A percentile compares a stretch with the other conserved stretches of the same genome.
phyloP scores from a whole-genome alignment of 768 basidiomycete genomes.

The Leccinum subtestaceum region DNA sequence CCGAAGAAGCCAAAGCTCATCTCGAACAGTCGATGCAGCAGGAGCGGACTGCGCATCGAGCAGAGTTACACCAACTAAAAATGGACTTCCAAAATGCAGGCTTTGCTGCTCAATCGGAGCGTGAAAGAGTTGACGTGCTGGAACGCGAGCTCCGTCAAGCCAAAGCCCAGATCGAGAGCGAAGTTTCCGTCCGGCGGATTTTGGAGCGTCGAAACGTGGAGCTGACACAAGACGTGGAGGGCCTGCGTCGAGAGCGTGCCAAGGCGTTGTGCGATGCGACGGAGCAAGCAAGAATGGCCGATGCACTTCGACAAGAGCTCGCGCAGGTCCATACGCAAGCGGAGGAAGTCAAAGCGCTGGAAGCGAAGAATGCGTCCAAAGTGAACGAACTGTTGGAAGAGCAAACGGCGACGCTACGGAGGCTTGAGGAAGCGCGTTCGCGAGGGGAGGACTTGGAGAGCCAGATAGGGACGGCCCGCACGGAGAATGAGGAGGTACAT shows the following conservation, averaged over 20 bases:
- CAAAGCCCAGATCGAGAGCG: slow-evolving; percentile 61
- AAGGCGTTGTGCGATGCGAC: slow-evolving; percentile 66
- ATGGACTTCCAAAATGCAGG: slow-evolving; percentile 41
- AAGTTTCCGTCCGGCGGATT: slow-evolving; percentile 56
- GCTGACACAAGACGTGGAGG: slow-evolving; percentile 52
- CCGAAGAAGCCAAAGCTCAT: slow-evolving; percentile 53
- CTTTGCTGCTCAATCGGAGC: slow-evolving; percentile 40
- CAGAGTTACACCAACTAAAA: slow-evolving; percentile 56
- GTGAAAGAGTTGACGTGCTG: slow-evolving; percentile 50
- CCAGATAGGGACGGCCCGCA: slow-evolving; percentile 66
- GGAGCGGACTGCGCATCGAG: slow-evolving; percentile 52
- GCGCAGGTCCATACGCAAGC: slow-evolving; percentile 57
- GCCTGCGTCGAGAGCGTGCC: slow-evolving; percentile 51
- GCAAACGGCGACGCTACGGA: slow-evolving; percentile 66
- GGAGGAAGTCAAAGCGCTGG: slow-evolving; percentile 66
- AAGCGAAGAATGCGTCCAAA: slow-evolving; percentile 61
- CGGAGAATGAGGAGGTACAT: slow-evolving; percentile 67
- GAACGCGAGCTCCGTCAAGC: slow-evolving; percentile 66
- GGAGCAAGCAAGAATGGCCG: slow-evolving; percentile 58
- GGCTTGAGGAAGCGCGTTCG: slow-evolving; percentile 71
- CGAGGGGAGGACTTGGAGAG: slow-evolving; percentile 73
- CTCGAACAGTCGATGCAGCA: slow-evolving; percentile 60
- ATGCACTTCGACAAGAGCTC: slow-evolving; percentile 61
- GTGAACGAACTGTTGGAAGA: slow-evolving; percentile 68
- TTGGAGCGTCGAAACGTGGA: slow-evolving; percentile 64